A percentile compares a stretch with the other conserved stretches of the same genome.
phyloP scores from a whole-genome alignment of 1,284 basidiomycete genomes.

The Heterobasidion irregulare region DNA sequence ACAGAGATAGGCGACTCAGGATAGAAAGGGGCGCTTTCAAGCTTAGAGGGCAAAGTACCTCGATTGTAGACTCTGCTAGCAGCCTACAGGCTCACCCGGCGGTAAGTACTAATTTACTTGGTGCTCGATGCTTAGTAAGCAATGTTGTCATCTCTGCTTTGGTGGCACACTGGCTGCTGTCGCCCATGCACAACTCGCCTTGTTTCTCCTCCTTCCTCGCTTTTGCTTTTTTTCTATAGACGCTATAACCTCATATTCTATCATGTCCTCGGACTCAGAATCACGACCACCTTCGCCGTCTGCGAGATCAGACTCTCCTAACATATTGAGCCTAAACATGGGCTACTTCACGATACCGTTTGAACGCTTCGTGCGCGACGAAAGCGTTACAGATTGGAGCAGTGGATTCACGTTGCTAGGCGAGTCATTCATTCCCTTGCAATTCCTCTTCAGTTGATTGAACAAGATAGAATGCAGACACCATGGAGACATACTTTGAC shows the following conservation, averaged over 20 bases:
- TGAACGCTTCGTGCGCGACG: conserved; percentile 45
- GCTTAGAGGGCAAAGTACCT: too few species aligned
- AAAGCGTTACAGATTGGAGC: conserved; percentile 39
- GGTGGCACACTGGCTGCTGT: background rate
- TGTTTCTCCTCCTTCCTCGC: background rate
- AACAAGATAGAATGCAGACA: conserved; percentile 37
- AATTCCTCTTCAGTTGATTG: background rate
- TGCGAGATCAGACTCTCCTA: conserved; percentile 16
- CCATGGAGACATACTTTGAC: conserved; percentile 87
- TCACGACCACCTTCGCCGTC: conserved; percentile 23
- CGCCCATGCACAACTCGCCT: background rate
- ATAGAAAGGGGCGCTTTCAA: too few species aligned
- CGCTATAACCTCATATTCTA: conserved; percentile 1
- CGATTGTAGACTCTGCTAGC: too few species aligned
- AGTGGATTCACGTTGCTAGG: conserved; percentile 70
- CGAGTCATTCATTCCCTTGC: conserved; percentile 18
- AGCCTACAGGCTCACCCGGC: too few species aligned
- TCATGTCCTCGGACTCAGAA: conserved; percentile 17
- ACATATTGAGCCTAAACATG: conserved; percentile 17
- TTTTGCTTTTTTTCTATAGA: conserved; percentile 6
- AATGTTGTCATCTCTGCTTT: background rate
- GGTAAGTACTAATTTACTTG: too few species aligned
- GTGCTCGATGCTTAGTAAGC: background rate
- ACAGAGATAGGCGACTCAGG: too few species aligned
- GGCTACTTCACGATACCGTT: conserved; percentile 43